Base-by-base conservation (phyloP, 169 alveolate species). In the Neospora caninum region DNA sequence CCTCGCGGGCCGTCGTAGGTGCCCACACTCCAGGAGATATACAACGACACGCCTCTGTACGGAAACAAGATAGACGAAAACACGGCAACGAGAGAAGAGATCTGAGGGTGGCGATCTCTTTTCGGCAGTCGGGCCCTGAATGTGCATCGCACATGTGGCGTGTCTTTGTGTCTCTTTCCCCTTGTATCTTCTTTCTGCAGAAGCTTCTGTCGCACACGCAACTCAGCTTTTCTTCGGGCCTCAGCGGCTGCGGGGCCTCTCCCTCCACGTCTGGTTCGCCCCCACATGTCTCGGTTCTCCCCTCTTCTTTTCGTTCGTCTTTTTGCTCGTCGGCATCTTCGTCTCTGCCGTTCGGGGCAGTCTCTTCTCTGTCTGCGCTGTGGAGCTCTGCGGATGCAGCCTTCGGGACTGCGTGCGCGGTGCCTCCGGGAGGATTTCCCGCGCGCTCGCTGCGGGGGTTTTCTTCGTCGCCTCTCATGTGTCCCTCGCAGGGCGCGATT, bases 401-500 rank as follows among this genome's bases (percentile, higher is more conserved):
- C 10, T 9, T 25, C 36, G 69, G 0, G 41, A 9, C 89, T 82
- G 67, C 38, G 25, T 10, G 89, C 69, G 69, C 67, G 83, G 92
- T 84, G 16, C 92, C 95, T 29, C 27, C 54, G 49, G 92, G 39
- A 13, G 95, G 95, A 31, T 92, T 45, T 49, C 83, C 83, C 53
- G 87, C 95, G 53, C 88, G 41, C 45, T 80, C 39, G 78, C 95
- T 53, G 88, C 95, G n/a, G 64, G 49, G 67, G 78, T 36, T 34
- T 67, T 42, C 83, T n/a, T 54, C 93, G 20, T 82, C 95, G 41
- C 53, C 45, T 88, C 67, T 92, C 39, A 78, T 22, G 25, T 64
- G 87, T 2, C 95, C 95, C 0, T 38, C 69, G 16, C 93, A 58
- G 69, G 83, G 93, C 67, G 58, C 88, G 9, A 69, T 91, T 25